Evolutionary conservation across 2,329 filamentous ascomycete species (phyloP), one percentile per base, ranked within the genome.

Genomic region (Sphaerostilbella broomeana): DNA sequence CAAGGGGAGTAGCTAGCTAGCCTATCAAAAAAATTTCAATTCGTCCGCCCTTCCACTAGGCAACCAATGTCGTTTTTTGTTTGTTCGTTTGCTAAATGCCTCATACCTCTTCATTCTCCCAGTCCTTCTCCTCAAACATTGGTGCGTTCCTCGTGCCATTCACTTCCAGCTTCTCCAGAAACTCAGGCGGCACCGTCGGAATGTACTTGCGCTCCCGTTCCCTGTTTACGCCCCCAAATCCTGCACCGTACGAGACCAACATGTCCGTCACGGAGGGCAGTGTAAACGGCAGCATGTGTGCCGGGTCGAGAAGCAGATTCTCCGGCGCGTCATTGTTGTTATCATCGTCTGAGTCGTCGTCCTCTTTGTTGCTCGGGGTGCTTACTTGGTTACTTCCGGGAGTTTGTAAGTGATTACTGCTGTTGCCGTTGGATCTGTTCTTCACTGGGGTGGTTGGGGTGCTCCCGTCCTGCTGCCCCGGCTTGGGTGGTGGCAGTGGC

Each of bases 251-350:
- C 49, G 82, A 90, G 33, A 98, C 79, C 33, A 97, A 73, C 92
- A 98, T 98, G 60, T 98, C 92, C 18, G 89, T 97, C 42, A 87
- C 92, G 2, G 90, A 95, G 2, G 92, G 92, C 19, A 98, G 70
- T n/a, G 84, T 84, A 59, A 98, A 98, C 0, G 92, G 92, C 18
- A 98, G 73, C 75, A 95, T 94, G 44, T 95, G 70, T 3, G 89
- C 85, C 3, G 90, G 87, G 55, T 97, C 89, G 38, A 97, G 65
- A 29, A 95, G 77, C 24, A 95, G 70, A 44, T 85, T 75, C 50
- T 86, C 78, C 0, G 84, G 83, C 11, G 79, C 70, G 44, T 86
- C 81, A 30, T 84, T 79, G 13, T 82, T 78, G 4, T 52, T 48
- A 1, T 33, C 77, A 12, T 81, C 78, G n/a, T n/a, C n/a, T n/a